Percentiles rank a stretch among this genome's conserved stretches.
Evolutionary conservation across 768 basidiomycete species (phyloP).

Genomic region (Hirschioporus abietinus): DNA sequence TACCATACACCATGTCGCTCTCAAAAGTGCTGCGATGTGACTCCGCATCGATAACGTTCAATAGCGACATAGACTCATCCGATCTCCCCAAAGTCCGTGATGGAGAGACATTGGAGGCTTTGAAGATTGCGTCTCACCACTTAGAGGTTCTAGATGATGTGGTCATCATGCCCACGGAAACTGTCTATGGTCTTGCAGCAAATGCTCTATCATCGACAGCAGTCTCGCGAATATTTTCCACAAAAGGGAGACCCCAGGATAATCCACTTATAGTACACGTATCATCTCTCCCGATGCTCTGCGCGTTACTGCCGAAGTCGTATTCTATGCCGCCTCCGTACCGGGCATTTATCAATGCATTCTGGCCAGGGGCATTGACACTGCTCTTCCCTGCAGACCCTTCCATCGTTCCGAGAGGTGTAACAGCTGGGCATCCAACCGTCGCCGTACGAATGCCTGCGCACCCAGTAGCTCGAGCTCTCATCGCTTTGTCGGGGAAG

Average conservation of each 20-base stretch:
- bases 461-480: slow-evolving; percentile 86
- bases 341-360: slow-evolving; percentile 65
- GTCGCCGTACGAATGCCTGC: slow-evolving; percentile 93
- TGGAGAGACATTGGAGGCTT: slow-evolving; percentile 44
- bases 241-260: slow-evolving; percentile 90
- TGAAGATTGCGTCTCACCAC: slow-evolving; percentile 51
- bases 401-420: slow-evolving; percentile 56
- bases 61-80: slow-evolving; percentile 20
- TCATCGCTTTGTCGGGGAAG: slow-evolving; percentile 67
- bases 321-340: slow-evolving; percentile 65
- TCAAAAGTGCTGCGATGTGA: slow-evolving; percentile 55
- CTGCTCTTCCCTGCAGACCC: slow-evolving; percentile 80
- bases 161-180: slow-evolving; percentile 69
- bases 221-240: slow-evolving; percentile 68
- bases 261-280: slow-evolving; percentile 98
- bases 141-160: slow-evolving; percentile 33
- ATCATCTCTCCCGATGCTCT: slow-evolving; percentile 79
- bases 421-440: slow-evolving; percentile 74
- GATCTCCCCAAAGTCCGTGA: slow-evolving; percentile 46
- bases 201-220: slow-evolving; percentile 64
- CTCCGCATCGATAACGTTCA: slow-evolving; percentile 55
- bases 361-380: slow-evolving; percentile 96
- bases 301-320: slow-evolving; percentile 58
- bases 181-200: slow-evolving; percentile 97
- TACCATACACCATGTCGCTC: slow-evolving; percentile 15